Conservation (phyloP, 2,329 filamentous ascomycete genomes). For the Cladosporium sphaerospermum region DNA sequence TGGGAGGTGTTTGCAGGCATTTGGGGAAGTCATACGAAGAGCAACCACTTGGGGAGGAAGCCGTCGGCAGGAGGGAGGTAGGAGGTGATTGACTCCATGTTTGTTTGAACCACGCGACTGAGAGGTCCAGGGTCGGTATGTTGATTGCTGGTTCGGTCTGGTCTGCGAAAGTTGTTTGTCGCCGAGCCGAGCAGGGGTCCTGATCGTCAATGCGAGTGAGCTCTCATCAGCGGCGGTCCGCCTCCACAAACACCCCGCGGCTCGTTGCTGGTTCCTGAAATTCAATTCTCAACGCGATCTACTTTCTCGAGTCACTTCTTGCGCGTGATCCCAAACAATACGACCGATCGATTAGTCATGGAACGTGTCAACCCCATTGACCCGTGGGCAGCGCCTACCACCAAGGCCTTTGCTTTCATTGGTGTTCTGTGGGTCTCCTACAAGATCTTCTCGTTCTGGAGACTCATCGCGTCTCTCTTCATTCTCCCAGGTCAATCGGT, state of each 20-base stretch:
- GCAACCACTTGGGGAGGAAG: constrained; percentile 58
- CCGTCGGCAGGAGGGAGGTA: constrained; percentile 44
- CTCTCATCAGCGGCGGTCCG: not conserved
- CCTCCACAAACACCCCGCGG: not conserved
- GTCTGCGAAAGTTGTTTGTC: no score
- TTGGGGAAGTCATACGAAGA: constrained; percentile 47
- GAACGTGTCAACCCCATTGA: constrained; percentile 19
- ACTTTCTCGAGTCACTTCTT: not conserved
- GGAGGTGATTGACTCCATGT: constrained; percentile 23
- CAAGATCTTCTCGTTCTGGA: constrained; percentile 41
- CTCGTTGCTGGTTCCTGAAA: not conserved
- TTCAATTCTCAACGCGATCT: constrained; percentile 1
- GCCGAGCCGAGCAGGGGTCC: no score
- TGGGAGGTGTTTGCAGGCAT: constrained; percentile 14
- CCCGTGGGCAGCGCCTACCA: constrained; percentile 26
- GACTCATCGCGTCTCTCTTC: constrained; percentile 44
- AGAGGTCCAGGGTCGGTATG: not conserved
- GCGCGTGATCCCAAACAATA: not conserved
- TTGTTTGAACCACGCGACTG: not conserved
- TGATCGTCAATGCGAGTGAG: no score
- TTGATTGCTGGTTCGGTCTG: no score
- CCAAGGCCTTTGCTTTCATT: constrained; percentile 31
- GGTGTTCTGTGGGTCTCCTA: constrained; percentile 32
- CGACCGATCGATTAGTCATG: not conserved
- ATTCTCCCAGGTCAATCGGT: constrained; percentile 44